Base-by-base conservation (phyloP, 2,329 filamentous ascomycete genomes). In the Microdochium bolleyi region DNA sequence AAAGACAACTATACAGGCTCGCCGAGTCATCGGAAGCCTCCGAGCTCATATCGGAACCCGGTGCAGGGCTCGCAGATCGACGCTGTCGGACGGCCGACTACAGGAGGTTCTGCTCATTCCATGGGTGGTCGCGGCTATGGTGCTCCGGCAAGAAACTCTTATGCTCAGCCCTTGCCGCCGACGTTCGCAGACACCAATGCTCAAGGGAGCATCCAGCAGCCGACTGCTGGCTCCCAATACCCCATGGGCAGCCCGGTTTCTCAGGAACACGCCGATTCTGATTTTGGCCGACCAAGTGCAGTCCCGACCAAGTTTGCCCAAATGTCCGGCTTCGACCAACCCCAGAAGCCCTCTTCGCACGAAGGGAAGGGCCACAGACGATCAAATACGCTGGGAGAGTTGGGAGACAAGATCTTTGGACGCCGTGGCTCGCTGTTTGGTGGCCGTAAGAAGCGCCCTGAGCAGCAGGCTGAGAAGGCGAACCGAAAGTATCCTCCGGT, bases 151-250 rank as follows among this genome's bases (percentile, higher is more conserved):
- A 78, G 92, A 58, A 79, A 88, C 67, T 87, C 88, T 54, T 96
- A 97, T 67, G 89, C 89, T 58, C 89, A 95, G 69, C 94, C 92
- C 49, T 85, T 85, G 48, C 89, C 90, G 52, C 92, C 94, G 27
- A 84, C 90, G 49, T 85, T 96, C 55, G 91, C 91, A 49, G 86
- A 88, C 60, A 94, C 91, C 51, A 96, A 94, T 68, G 91, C 82
- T 3, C 88, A 96, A 67, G 92, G 91, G 57, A 88, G 88, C 57
- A 90, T 97, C 62, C 88, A 94, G 58, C 92, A 96, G 66, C 88
- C 88, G 11, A 71, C 78, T 70, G 58, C 82, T 79, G 67, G 73
- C 59, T 73, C 78, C 57, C 82, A 85, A 62, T 89, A 91, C 65
- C 81, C 82, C 50, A 90, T 92, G 30, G 87, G 87, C 21, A 77